Percentiles rank a stretch among this genome's conserved stretches.
Conservation (phyloP, 2,329 filamentous ascomycete genomes). For the Paradendryphiella salina region DNA sequence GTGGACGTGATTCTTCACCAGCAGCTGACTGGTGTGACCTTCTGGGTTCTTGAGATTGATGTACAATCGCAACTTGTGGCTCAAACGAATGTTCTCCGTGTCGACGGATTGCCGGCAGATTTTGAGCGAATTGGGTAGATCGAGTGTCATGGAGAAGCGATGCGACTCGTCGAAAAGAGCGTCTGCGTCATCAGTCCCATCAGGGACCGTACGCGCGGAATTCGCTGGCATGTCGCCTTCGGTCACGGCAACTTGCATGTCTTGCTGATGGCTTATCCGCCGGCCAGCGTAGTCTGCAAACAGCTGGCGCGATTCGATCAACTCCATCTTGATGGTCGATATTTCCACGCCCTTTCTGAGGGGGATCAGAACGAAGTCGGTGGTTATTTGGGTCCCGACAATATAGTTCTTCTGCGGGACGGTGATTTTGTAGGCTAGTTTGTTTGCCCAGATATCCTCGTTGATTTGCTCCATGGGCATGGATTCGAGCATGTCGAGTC, state of each 20-base stretch:
- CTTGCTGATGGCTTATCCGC: conserved; percentile 36
- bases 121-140: conserved; percentile 78
- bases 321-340: conserved; percentile 76
- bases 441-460: conserved; percentile 97
- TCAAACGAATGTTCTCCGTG: conserved; percentile 83
- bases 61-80: conserved; percentile 89
- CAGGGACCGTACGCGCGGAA: conserved; percentile 35
- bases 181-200: conserved; percentile 40
- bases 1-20: conserved; percentile 85
- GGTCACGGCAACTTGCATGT: conserved; percentile 39
- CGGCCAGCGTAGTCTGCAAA: conserved; percentile 51
- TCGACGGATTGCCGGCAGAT: conserved; percentile 89
- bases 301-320: conserved; percentile 65
- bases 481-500: conserved; percentile 70
- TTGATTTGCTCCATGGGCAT: conserved; percentile 64
- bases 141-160: conserved; percentile 61
- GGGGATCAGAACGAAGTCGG: conserved; percentile 86
- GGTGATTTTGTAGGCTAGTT: conserved; percentile 92
- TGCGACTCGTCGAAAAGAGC: conserved; percentile 60
- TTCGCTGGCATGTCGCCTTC: conserved; percentile 45
- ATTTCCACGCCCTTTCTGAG: conserved; percentile 85
- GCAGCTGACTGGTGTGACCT: conserved; percentile 89
- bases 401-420: conserved; percentile 93
- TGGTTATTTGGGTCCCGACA: conserved; percentile 81
- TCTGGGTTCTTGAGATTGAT: conserved; percentile 93